phyloP scores from a whole-genome alignment of 805 yeast species.

The Sugiyamaella qingdaonensis region DNA sequence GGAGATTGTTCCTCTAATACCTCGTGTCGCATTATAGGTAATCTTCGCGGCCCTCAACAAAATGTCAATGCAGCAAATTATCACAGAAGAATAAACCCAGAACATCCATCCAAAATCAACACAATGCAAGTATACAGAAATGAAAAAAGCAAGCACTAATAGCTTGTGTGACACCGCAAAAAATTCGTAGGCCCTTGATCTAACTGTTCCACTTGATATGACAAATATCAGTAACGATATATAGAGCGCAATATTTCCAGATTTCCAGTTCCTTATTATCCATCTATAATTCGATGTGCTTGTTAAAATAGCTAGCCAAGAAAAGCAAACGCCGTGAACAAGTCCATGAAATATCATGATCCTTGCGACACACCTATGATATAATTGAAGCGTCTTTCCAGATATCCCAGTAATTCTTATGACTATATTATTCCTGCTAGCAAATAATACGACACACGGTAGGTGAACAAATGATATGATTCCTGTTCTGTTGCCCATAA shows the following conservation, averaged over 20 bases:
- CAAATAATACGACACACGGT: slow-evolving; percentile 39
- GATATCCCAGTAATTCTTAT: slow-evolving; percentile 58
- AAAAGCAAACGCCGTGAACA: slow-evolving; percentile 25
- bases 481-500: slow-evolving; percentile 24
- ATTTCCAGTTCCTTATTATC: slow-evolving; percentile 34
- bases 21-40: slow-evolving; percentile 5
- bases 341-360: slow-evolving; percentile 22
- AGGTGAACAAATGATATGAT: slow-evolving; percentile 24
- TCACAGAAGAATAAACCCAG: slow-evolving; percentile 40
- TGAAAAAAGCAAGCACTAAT: slow-evolving; percentile 40
- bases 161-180: slow-evolving; percentile 47
- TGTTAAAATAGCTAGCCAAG: slow-evolving; percentile 13
- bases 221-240: slow-evolving; percentile 38
- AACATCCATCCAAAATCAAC: slow-evolving; percentile 47
- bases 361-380: slow-evolving; percentile 44
- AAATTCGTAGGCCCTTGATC: slow-evolving; percentile 52
- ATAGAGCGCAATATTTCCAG: slow-evolving; percentile 44
- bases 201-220: slow-evolving; percentile 47
- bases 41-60: slow-evolving; percentile 7
- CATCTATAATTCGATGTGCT: slow-evolving; percentile 25
- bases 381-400: slow-evolving; percentile 54
- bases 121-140: slow-evolving; percentile 56
- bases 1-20: slow-evolving; percentile 3
- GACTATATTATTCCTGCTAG: slow-evolving; percentile 68
- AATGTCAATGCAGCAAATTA: slow-evolving; percentile 14